phyloP scores from a whole-genome alignment of 345 rosid species.

The Mallotus nudiflorus region DNA sequence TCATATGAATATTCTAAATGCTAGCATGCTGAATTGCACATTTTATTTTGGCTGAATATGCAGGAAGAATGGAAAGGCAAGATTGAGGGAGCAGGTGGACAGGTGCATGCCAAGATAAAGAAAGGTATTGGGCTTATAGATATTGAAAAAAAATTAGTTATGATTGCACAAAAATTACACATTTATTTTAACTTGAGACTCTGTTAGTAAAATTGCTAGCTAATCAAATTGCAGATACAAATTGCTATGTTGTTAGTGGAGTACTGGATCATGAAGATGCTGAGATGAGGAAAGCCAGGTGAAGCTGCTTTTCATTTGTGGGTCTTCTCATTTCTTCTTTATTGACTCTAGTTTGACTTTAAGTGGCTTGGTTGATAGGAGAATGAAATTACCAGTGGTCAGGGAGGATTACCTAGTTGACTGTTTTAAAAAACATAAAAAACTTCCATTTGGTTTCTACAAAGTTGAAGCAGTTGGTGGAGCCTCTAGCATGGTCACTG shows the following conservation, averaged over 20 bases:
- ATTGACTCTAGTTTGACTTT: constrained; percentile 11
- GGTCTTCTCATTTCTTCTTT: constrained; percentile 14
- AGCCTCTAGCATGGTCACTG: constrained; percentile 62
- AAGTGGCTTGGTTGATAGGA: constrained; percentile 49
- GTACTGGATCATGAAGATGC: constrained; percentile 48
- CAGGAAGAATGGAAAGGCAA: constrained; percentile 84
- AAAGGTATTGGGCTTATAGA: constrained; percentile 49
- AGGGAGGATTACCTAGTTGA: constrained; percentile 85
- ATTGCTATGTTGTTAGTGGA: constrained; percentile 77
- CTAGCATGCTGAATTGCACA: constrained; percentile 4
- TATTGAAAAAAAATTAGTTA: constrained; percentile 10
- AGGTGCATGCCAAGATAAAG: constrained; percentile 66
- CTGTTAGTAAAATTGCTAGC: constrained; percentile 11
- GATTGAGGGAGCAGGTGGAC: constrained; percentile 75
- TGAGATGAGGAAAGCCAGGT: constrained; percentile 86
- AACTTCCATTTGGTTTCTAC: constrained; percentile 73
- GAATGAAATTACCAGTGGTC: constrained; percentile 81
- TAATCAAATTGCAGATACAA: constrained; percentile 60
- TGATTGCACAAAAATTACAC: not conserved
- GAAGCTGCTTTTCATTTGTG: constrained; percentile 27
- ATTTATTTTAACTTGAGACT: constrained; percentile 1
- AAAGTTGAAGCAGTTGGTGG: constrained; percentile 73
- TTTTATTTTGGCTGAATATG: constrained; percentile 32
- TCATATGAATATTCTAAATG: not conserved
- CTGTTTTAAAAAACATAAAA: constrained; percentile 71